phyloP scores from a whole-genome alignment of 2,329 filamentous ascomycete genomes.

The Colletotrichum godetiae region DNA sequence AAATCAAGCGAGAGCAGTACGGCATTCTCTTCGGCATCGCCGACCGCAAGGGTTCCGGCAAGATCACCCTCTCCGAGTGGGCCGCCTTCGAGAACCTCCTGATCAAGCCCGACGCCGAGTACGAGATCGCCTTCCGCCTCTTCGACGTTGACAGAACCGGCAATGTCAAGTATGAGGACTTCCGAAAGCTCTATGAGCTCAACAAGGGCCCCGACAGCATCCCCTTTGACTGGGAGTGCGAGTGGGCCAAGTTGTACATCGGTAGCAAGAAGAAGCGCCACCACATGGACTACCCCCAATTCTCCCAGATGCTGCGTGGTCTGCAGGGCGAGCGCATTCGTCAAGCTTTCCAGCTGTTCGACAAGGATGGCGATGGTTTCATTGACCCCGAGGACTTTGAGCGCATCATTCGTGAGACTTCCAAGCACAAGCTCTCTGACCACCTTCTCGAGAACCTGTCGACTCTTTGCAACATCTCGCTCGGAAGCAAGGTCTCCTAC shows the following conservation, averaged over 20 bases:
- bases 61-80: conserved; percentile 87
- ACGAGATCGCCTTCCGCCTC: conserved; percentile 97
- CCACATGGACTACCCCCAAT: conserved; percentile 93
- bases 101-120: conserved; percentile 94
- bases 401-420: conserved; percentile 93
- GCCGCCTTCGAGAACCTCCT: conserved; percentile 93
- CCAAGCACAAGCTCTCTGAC: conserved; percentile 96
- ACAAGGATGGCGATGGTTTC: conserved; percentile 92
- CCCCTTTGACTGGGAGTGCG: conserved; percentile 96
- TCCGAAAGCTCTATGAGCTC: conserved; percentile 85
- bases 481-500: conserved; percentile 94
- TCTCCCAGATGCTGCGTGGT: conserved; percentile 97
- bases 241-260: conserved; percentile 96
- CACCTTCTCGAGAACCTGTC: conserved; percentile 91
- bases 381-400: conserved; percentile 97
- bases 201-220: conserved; percentile 89
- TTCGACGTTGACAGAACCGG: conserved; percentile 91
- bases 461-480: conserved; percentile 93
- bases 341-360: conserved; percentile 92
- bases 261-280: conserved; percentile 89
- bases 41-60: conserved; percentile 80
- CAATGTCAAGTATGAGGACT: conserved; percentile 88
- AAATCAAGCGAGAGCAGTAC: conserved; percentile 97
- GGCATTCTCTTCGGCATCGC: conserved; percentile 92
- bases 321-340: conserved; percentile 95